These are phyloP conservation scores for Beta corolliflora DNA, from an alignment of 179 eudicot species.

Conservation along the genomic window DNA sequence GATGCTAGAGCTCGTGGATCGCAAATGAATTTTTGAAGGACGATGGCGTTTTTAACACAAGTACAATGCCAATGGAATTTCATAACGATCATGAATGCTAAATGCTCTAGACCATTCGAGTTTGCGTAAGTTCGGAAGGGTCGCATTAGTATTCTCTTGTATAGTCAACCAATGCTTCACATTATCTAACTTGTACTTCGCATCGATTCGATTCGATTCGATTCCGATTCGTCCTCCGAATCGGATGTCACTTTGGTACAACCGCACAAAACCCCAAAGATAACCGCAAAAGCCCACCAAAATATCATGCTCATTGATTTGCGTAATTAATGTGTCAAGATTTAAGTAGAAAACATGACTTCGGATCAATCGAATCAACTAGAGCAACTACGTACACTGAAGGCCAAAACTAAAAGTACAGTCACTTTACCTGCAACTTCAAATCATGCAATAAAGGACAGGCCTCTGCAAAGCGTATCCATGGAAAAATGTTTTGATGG, in stretches of 20 bases:
- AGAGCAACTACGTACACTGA: neutral
- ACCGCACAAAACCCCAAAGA: neutral
- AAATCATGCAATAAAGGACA: constrained; percentile 1
- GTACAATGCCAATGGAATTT: neutral
- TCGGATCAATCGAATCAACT: no score
- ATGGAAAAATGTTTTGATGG: neutral
- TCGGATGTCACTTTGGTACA: neutral
- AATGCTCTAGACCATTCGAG: constrained; percentile 7
- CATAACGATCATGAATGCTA: neutral
- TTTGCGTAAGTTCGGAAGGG: constrained; percentile 14
- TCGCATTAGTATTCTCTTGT: neutral
- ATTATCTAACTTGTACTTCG: neutral
- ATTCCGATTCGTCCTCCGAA: neutral
- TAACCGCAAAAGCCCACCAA: neutral
- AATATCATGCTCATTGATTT: no score
- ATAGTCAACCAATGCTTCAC: constrained; percentile 9
- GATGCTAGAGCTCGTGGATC: neutral
- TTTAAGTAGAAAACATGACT: no score
- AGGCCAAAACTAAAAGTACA: no score
- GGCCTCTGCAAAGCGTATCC: neutral
- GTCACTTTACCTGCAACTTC: neutral
- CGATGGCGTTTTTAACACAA: constrained; percentile 1
- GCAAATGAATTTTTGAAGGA: neutral
- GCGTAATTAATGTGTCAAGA: no score
- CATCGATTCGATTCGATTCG: neutral